Evolutionary conservation across 176 grass and related monocot species (phyloP).

Genomic region (Zizania latifolia): DNA sequence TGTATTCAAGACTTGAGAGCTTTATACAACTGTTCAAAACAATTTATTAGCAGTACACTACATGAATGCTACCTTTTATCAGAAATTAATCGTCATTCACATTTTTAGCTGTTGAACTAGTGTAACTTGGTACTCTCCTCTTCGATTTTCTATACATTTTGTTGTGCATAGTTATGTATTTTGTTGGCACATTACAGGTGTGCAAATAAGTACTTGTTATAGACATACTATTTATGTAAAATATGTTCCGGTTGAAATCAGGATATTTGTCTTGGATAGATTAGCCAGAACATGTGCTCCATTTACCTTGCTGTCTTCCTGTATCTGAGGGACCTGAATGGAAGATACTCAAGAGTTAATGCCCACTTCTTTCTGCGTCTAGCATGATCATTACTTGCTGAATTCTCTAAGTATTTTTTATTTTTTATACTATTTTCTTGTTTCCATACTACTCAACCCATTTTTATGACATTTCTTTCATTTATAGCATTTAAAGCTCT

Average conservation of each 20-base stretch:
- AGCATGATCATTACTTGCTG: not conserved
- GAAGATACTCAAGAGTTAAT: not conserved
- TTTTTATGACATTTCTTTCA: not conserved
- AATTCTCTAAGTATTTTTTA: not conserved
- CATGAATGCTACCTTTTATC: not conserved
- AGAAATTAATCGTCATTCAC: too few species aligned
- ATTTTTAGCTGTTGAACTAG: too few species aligned
- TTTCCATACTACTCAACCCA: not conserved
- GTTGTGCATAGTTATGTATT: not conserved
- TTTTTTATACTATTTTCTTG: not conserved
- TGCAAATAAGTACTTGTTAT: not conserved
- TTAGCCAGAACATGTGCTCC: not conserved
- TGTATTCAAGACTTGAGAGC: not conserved
- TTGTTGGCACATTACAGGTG: not conserved
- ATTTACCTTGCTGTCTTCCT: not conserved
- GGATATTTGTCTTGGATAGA: not conserved
- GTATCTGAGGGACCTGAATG: not conserved
- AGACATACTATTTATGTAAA: too few species aligned
- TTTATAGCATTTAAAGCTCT: slow-evolving; percentile 80
- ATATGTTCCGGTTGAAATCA: too few species aligned
- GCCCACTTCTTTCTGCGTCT: not conserved
- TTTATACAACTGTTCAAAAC: too few species aligned
- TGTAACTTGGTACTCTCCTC: not conserved
- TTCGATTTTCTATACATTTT: not conserved
- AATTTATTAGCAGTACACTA: not conserved